Percentiles rank a stretch among this genome's conserved stretches.
Evolutionary conservation across 176 grass and related monocot genomes (phyloP).

Genomic region (Thalia dealbata): DNA sequence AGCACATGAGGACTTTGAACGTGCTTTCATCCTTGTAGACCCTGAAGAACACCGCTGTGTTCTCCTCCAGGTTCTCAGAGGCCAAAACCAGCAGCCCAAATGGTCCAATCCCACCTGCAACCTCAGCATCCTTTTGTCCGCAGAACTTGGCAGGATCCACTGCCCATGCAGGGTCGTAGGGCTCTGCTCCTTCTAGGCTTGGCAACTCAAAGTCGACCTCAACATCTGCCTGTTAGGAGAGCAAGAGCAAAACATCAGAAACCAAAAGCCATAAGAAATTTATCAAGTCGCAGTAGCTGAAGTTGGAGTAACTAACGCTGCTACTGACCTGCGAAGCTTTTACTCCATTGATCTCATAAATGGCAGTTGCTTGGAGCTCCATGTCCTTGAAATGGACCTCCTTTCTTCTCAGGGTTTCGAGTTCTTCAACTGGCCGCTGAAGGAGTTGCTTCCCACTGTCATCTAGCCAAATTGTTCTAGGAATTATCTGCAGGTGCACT

Average conservation of each 20-base stretch:
- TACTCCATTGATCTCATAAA: slow-evolving; percentile 55
- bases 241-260: slow-evolving; percentile 6
- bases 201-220: slow-evolving; percentile 60
- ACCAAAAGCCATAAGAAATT: not conserved
- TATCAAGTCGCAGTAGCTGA: not conserved
- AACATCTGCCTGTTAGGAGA: slow-evolving; percentile 54
- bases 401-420: slow-evolving; percentile 50
- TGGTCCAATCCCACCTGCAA: slow-evolving; percentile 41
- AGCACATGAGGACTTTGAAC: slow-evolving; percentile 58
- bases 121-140: slow-evolving; percentile 31
- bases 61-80: slow-evolving; percentile 54
- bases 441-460: slow-evolving; percentile 45
- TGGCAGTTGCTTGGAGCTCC: slow-evolving; percentile 39
- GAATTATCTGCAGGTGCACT: slow-evolving; percentile 35
- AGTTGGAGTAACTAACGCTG: not conserved
- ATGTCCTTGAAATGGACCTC: slow-evolving; percentile 31
- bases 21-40: slow-evolving; percentile 48
- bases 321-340: slow-evolving; percentile 47
- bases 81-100: slow-evolving; percentile 74
- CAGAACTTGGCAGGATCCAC: slow-evolving; percentile 49
- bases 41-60: slow-evolving; percentile 56
- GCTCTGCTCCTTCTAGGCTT: slow-evolving; percentile 26
- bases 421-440: slow-evolving; percentile 86
- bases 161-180: slow-evolving; percentile 59
- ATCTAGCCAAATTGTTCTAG: slow-evolving; percentile 77